A percentile compares a stretch with the other conserved stretches of the same genome.
Evolutionary conservation across 2,329 filamentous ascomycete species (phyloP).

Genomic region (Arthrobotrys iridis): DNA sequence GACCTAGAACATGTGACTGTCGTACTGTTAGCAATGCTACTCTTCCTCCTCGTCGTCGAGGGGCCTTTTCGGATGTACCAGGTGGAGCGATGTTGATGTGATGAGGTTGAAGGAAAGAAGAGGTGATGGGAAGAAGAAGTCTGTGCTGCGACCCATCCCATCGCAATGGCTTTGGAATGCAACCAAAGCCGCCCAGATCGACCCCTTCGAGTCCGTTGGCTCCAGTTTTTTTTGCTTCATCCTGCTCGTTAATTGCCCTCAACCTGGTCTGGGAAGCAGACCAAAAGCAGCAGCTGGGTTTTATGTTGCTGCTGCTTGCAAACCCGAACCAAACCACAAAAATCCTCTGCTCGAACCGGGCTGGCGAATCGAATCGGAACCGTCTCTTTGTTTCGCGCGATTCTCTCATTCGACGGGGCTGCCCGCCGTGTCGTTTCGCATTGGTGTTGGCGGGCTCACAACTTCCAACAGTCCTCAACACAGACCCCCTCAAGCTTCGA

Average conservation of each 20-base stretch:
- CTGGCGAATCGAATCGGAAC: too few relatives aligned
- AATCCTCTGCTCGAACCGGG: too few relatives aligned
- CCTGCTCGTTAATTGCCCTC: not conserved
- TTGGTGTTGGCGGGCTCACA: constrained; percentile 17
- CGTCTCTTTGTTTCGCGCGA: too few relatives aligned
- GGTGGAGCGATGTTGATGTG: constrained; percentile 14
- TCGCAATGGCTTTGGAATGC: not conserved
- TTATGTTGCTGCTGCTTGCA: not conserved
- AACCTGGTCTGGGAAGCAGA: not conserved
- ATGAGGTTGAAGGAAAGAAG: not conserved
- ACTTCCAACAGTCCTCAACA: constrained; percentile 20
- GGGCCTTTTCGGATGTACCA: not conserved
- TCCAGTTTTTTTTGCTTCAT: constrained; percentile 19
- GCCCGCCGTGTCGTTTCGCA: not conserved
- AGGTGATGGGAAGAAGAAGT: not conserved
- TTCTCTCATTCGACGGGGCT: not conserved
- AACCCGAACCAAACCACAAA: not conserved
- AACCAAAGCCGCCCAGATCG: not conserved
- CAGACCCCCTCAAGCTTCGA: not conserved
- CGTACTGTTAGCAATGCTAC: not conserved
- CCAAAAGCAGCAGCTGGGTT: not conserved
- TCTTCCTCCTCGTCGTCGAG: not conserved
- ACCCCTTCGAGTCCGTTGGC: not conserved
- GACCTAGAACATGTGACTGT: not conserved
- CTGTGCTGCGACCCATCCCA: not conserved